Conservation (phyloP, 169 alveolate genomes). For the Theileria parva region DNA sequence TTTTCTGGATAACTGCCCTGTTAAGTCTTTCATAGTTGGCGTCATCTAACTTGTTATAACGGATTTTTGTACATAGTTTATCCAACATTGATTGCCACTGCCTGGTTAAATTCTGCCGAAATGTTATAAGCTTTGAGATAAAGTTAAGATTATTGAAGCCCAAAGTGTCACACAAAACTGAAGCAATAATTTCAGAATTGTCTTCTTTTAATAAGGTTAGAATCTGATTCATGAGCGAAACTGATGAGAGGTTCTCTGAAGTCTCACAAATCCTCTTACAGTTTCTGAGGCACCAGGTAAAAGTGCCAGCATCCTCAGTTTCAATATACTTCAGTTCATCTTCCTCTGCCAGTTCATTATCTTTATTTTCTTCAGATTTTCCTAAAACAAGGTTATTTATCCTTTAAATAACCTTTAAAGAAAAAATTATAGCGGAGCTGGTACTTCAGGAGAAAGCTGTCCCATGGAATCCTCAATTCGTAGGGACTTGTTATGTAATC, state of each 20-base stretch:
- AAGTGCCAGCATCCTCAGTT: constrained; percentile 48
- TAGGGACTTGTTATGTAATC: constrained; percentile 35
- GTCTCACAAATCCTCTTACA: constrained; percentile 33
- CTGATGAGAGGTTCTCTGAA: constrained; percentile 2
- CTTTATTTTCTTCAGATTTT: not conserved
- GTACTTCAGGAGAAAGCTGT: constrained; percentile 26
- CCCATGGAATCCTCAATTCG: constrained; percentile 30
- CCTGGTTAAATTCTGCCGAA: constrained; percentile 33
- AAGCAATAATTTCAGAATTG: constrained; percentile 27
- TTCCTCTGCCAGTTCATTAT: not conserved
- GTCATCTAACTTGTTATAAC: not conserved
- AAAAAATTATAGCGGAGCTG: constrained; percentile 3
- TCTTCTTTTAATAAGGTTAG: constrained; percentile 22
- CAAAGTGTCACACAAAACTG: constrained; percentile 33
- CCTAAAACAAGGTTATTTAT: not conserved
- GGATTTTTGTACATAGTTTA: constrained; percentile 5
- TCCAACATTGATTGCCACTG: constrained; percentile 50
- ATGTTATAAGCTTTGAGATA: constrained; percentile 38
- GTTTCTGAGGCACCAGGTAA: constrained; percentile 46
- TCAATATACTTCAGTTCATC: constrained; percentile 16
- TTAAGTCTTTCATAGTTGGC: constrained; percentile 12
- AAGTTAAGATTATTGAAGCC: constrained; percentile 45
- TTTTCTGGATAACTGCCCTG: constrained; percentile 11
- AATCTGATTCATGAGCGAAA: constrained; percentile 26
- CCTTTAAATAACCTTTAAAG: not conserved